phyloP scores from a whole-genome alignment of 2,329 filamentous ascomycete genomes.

The Hypocreales sp. region DNA sequence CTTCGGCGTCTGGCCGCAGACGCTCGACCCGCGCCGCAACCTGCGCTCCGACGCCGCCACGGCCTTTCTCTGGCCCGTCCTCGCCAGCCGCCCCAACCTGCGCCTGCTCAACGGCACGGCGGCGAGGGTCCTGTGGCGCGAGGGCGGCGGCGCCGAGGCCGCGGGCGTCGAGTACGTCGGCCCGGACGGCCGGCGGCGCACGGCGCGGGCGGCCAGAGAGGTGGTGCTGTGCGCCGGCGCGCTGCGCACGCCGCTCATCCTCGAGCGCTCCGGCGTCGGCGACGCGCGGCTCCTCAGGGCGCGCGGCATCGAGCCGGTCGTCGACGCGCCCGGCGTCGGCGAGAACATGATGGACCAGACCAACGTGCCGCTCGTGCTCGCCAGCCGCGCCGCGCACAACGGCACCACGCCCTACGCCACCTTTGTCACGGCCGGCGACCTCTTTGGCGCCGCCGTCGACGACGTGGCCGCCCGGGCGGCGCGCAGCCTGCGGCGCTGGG shows the following conservation, averaged over 20 bases:
- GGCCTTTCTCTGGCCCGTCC: constrained; percentile 24
- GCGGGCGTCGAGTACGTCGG: constrained; percentile 20
- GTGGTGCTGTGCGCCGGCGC: constrained; percentile 32
- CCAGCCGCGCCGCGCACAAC: constrained; percentile 5
- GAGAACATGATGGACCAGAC: constrained; percentile 38
- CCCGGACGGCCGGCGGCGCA: constrained; percentile 16
- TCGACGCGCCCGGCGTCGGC: constrained; percentile 34
- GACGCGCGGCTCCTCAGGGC: constrained; percentile 22
- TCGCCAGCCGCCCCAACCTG: constrained; percentile 20
- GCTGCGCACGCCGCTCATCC: constrained; percentile 33
- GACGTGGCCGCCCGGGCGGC: constrained; percentile 10
- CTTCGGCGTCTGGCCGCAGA: constrained; percentile 21
- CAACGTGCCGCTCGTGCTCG: constrained; percentile 11
- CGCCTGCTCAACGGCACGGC: constrained; percentile 21
- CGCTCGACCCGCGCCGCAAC: constrained; percentile 19
- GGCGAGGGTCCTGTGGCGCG: constrained; percentile 13
- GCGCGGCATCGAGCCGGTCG: constrained; percentile 23
- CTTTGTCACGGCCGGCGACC: constrained; percentile 17
- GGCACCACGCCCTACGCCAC: constrained; percentile 16
- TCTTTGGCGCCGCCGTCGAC: constrained; percentile 15
- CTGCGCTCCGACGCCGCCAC: constrained; percentile 24
- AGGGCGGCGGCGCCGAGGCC: constrained; percentile 7
- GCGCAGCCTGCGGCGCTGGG: constrained; percentile 14
- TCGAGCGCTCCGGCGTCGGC: constrained; percentile 38
- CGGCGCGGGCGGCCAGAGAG: constrained; percentile 25